These are phyloP conservation scores for Diaporthe sp. DNA, from an alignment of 2,329 filamentous ascomycete species.

Conservation along the genomic window DNA sequence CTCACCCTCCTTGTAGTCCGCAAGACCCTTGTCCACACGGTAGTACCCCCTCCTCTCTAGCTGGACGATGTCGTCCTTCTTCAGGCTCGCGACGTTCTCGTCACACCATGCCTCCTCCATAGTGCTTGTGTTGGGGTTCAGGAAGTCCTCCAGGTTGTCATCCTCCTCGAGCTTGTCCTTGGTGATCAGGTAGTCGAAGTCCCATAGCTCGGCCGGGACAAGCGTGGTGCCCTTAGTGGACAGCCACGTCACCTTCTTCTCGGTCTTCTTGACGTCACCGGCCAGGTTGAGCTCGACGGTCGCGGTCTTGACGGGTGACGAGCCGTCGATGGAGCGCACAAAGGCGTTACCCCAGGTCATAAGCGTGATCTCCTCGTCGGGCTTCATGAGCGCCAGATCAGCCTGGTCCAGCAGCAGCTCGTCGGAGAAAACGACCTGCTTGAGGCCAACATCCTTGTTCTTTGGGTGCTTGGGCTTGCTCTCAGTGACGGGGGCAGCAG, in stretches of 20 bases:
- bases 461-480: conserved; percentile 91
- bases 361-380: conserved; percentile 91
- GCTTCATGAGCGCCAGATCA: conserved; percentile 84
- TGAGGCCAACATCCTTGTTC: conserved; percentile 86
- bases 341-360: conserved; percentile 98
- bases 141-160: conserved; percentile 85
- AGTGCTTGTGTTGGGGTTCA: conserved; percentile 82
- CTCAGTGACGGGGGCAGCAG: conserved; percentile 73
- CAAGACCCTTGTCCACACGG: conserved; percentile 79
- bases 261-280: conserved; percentile 94
- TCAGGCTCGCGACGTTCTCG: conserved; percentile 82
- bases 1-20: conserved; percentile 64
- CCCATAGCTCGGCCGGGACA: conserved; percentile 86
- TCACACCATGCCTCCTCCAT: conserved; percentile 84
- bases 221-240: conserved; percentile 82
- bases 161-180: conserved; percentile 95
- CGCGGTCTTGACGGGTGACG: conserved; percentile 75
- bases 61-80: conserved; percentile 93
- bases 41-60: conserved; percentile 95
- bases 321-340: conserved; percentile 75
- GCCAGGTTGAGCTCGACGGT: conserved; percentile 90
- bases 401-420: conserved; percentile 87
- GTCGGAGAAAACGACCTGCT: conserved; percentile 85
- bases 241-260: conserved; percentile 98
- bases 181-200: conserved; percentile 95